Percentiles rank a stretch among this genome's conserved stretches.
These are phyloP conservation scores for Paecilomyces fulvus DNA, from an alignment of 2,329 filamentous ascomycete genomes.

Conservation along the genomic window DNA sequence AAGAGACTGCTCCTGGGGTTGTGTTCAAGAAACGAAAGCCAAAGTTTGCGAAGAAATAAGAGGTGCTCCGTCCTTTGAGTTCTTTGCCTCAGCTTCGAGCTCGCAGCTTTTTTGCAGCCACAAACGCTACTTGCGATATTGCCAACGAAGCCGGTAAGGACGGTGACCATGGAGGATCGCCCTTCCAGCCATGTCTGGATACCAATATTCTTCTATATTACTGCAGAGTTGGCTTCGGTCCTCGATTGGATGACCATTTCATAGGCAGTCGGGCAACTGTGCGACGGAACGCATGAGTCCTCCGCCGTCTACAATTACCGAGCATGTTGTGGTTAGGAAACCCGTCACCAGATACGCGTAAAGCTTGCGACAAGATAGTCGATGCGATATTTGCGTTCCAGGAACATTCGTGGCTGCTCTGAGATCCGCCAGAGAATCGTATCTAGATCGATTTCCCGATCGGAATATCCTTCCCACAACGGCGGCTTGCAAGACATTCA, in stretches of 20 bases:
- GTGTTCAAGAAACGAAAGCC: slow-evolving; percentile 44
- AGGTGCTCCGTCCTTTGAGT: neutral
- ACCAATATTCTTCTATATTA: neutral
- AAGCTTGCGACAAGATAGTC: neutral
- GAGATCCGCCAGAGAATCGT: neutral
- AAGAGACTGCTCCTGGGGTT: slow-evolving; percentile 22
- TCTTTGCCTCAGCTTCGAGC: neutral
- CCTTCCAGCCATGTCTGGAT: neutral
- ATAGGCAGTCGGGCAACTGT: neutral
- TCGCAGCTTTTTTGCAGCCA: neutral
- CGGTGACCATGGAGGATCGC: neutral
- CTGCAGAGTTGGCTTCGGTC: neutral
- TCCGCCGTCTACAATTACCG: no score
- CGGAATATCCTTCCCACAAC: neutral
- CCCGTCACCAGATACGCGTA: neutral
- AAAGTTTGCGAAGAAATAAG: slow-evolving; percentile 34
- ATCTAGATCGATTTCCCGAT: neutral
- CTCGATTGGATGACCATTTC: neutral
- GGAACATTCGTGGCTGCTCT: neutral
- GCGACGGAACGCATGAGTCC: neutral
- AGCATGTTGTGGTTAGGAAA: no score
- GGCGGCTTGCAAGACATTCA: neutral
- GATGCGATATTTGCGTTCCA: neutral
- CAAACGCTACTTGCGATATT: neutral
- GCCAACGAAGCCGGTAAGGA: neutral